Base-by-base conservation (phyloP, 768 basidiomycete species). In the Lentinula lateritia region DNA sequence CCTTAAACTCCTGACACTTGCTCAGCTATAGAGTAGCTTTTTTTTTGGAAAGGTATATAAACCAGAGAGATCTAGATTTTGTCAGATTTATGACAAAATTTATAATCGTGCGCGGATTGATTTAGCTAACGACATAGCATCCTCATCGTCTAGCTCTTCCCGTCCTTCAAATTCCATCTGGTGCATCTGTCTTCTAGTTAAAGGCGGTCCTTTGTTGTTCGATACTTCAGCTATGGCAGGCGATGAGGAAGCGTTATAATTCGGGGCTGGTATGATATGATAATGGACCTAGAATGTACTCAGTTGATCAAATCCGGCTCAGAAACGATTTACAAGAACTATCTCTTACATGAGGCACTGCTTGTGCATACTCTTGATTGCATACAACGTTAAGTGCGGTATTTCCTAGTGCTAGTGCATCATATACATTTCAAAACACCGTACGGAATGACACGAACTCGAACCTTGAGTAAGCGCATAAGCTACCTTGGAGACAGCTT, bases 321-420 rank as follows among this genome's bases (percentile, higher is more conserved):
- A 38, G 50, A 46, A 23, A 32, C 60, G 28, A 6, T 38, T 48
- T 5, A 20, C 42, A 55, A 46, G 52, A 38, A 13, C 38, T 56
- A 50, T 43, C 23, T 15, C n/a, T 43, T 63, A 89, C 89, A 74
- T 91, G 89, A n/a, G 84, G 85, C 6, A 91, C 87, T 4, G 86
- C 87, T 68, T 91, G 89, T 0, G 89, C 89, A 66, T 91, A 91
- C 70, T 90, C 89, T 68, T 91, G 89, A 68, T 90, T 90, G 66
- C 88, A 89, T 4, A 90, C 89, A 6, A 91, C 82, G 68, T 90
- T 91, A 52, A 91, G 75, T 6, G 77, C 87, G 15, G 86, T 87
- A 65, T 89, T 86, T 10, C 82, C 76, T 28, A 89, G 65, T 1
- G 83, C 88, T 89, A 59, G 5, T 20, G 36, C 10, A 46, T 16